Percentiles rank a stretch among this genome's conserved stretches.
phyloP scores from a whole-genome alignment of 495 filamentous ascomycete species.

The Tuber borchii region DNA sequence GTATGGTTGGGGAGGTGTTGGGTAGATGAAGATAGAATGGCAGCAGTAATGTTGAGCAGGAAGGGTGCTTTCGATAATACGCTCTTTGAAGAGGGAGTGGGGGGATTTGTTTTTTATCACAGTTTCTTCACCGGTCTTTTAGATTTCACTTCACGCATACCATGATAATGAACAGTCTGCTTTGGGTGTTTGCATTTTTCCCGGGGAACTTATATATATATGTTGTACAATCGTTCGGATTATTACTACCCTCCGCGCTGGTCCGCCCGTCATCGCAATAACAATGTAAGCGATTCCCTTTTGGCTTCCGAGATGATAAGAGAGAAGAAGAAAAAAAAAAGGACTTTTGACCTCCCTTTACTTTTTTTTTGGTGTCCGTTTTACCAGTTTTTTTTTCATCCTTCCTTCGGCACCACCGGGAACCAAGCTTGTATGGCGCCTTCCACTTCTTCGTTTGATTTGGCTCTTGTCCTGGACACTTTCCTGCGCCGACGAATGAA shows the following conservation, averaged over 20 bases:
- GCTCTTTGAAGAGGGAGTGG: constrained; percentile 10
- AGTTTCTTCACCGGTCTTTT: constrained; percentile 11
- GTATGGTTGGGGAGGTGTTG: constrained; percentile 42
- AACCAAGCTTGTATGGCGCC: neutral
- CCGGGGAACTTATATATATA: neutral
- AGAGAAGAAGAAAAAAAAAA: constrained; percentile 11
- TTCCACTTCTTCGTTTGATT: neutral
- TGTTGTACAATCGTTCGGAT: neutral
- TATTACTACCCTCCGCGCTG: neutral
- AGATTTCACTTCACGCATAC: neutral
- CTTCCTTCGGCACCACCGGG: neutral
- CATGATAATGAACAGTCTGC: neutral
- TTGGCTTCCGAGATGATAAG: constrained; percentile 6
- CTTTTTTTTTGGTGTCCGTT: neutral
- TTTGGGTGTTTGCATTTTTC: neutral
- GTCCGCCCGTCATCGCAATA: neutral
- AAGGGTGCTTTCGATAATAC: neutral
- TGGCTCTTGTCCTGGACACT: neutral
- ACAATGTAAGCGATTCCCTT: neutral
- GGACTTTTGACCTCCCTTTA: neutral
- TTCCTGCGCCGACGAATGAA: neutral
- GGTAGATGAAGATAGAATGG: constrained; percentile 25
- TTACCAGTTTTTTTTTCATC: neutral
- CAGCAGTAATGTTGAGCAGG: neutral
- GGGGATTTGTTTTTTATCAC: constrained; percentile 10